Conservation (phyloP, 2,329 filamentous ascomycete genomes). For the Juglanconis juglandina region DNA sequence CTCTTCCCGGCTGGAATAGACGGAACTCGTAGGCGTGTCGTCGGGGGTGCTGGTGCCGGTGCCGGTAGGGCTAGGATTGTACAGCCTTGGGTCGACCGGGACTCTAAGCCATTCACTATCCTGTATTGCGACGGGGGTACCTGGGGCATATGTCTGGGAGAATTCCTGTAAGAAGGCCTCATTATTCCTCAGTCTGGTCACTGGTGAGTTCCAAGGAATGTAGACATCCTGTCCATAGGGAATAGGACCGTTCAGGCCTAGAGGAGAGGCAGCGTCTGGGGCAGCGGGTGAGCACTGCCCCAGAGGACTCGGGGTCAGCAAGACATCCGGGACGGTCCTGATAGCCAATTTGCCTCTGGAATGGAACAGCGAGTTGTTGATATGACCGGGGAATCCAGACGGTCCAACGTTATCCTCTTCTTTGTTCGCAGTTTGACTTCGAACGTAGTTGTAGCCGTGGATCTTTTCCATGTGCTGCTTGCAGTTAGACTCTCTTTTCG, state of each 20-base stretch:
- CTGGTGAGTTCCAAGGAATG: slow-evolving; percentile 22
- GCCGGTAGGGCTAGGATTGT: neutral
- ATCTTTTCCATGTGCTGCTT: slow-evolving; percentile 86
- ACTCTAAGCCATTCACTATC: slow-evolving; percentile 17
- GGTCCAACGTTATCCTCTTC: neutral
- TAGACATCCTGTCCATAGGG: slow-evolving; percentile 10
- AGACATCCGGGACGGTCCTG: slow-evolving; percentile 10
- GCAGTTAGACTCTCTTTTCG: slow-evolving; percentile 76
- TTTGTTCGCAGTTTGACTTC: slow-evolving; percentile 54
- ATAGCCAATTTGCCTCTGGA: slow-evolving; percentile 10
- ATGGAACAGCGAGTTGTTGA: neutral
- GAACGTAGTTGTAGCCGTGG: slow-evolving; percentile 68
- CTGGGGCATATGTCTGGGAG: slow-evolving; percentile 21
- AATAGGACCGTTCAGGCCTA: neutral
- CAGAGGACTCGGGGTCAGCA: slow-evolving; percentile 10
- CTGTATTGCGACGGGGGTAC: neutral
- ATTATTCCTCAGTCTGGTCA: slow-evolving; percentile 21
- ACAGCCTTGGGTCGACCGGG: slow-evolving; percentile 19
- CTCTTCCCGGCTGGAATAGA: neutral
- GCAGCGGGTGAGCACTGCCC: neutral
- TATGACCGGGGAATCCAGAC: neutral
- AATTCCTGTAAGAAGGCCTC: slow-evolving; percentile 25
- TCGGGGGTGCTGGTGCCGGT: neutral
- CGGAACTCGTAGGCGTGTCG: slow-evolving; percentile 3
- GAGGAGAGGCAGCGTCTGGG: slow-evolving; percentile 4